Percentiles rank a stretch among this genome's conserved stretches.
phyloP scores from a whole-genome alignment of 805 yeast species.

The Lachancea dasiensis region DNA sequence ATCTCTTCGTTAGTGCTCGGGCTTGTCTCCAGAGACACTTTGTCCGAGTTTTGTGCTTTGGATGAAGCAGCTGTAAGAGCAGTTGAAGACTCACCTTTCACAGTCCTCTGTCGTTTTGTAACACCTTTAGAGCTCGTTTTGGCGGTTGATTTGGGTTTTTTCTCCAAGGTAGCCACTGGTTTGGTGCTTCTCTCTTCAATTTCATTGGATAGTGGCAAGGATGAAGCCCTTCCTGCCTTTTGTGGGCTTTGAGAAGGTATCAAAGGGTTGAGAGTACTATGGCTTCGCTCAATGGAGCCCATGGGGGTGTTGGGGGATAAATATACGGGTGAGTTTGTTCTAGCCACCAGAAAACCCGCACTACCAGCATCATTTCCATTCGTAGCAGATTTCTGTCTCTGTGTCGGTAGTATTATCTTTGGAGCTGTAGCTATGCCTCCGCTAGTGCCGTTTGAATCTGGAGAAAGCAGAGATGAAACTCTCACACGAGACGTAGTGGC shows the following conservation, averaged over 20 bases:
- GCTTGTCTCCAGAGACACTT: too few relatives aligned
- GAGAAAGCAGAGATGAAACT: conserved; percentile 16
- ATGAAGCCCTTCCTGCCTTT: background rate
- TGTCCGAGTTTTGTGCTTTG: conserved; percentile 1
- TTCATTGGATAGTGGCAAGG: background rate
- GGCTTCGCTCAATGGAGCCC: conserved; percentile 5
- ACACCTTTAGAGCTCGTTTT: background rate
- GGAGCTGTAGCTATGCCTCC: conserved; percentile 11
- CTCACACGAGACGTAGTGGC: conserved; percentile 10
- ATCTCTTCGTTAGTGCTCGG: too few relatives aligned
- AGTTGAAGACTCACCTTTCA: background rate
- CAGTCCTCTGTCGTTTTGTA: too few relatives aligned
- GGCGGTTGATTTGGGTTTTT: conserved; percentile 1
- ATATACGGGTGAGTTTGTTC: conserved; percentile 21
- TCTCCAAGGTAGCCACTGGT: too few relatives aligned
- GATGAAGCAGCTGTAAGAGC: conserved; percentile 1
- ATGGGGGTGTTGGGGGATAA: background rate
- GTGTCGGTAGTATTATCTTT: conserved; percentile 23
- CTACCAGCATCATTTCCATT: conserved; percentile 7
- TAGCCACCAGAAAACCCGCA: conserved; percentile 17
- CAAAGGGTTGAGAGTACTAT: conserved; percentile 7
- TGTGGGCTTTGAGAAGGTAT: background rate
- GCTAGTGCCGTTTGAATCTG: background rate
- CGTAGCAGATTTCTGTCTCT: conserved; percentile 17
- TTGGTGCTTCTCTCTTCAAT: background rate